phyloP scores from a whole-genome alignment of 345 rosid genomes.

The Cardamine occulta region DNA sequence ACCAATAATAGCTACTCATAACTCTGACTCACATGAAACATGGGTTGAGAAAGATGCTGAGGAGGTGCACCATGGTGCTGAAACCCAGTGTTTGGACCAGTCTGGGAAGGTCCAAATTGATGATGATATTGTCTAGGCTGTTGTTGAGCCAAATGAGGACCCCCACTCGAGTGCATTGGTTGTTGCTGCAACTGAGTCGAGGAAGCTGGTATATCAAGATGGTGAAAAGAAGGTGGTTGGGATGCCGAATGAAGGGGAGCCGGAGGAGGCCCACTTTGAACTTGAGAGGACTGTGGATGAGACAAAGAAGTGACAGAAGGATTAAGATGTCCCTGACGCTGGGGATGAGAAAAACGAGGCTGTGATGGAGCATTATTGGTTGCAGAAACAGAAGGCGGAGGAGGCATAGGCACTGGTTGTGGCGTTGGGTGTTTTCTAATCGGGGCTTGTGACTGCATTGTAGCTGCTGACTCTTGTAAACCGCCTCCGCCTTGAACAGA shows the following conservation, averaged over 20 bases:
- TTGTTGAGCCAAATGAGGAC: conserved; percentile 64
- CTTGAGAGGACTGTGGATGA: conserved; percentile 66
- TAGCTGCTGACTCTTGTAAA: conserved; percentile 59
- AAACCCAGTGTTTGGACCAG: conserved; percentile 70
- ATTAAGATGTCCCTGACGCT: conserved; percentile 67
- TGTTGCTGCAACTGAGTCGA: conserved; percentile 79
- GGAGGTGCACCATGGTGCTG: conserved; percentile 72
- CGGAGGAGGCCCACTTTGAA: conserved; percentile 52
- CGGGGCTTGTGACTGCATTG: conserved; percentile 55
- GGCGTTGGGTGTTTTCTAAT: conserved; percentile 65
- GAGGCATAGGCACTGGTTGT: conserved; percentile 50
- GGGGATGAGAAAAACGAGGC: conserved; percentile 62
- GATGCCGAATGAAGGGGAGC: conserved; percentile 62
- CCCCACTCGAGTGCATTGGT: conserved; percentile 58
- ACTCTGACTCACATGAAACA: conserved; percentile 72
- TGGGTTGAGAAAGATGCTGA: conserved; percentile 73
- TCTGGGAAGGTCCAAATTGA: conserved; percentile 62
- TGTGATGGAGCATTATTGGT: conserved; percentile 61
- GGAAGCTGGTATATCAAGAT: conserved; percentile 57
- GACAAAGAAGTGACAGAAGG: conserved; percentile 53
- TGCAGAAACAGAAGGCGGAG: conserved; percentile 56
- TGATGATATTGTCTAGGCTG: conserved; percentile 71
- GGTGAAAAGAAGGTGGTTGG: conserved; percentile 63
- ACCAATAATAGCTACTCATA: conserved; percentile 13
- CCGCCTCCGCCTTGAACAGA: conserved; percentile 53